Conservation (phyloP, 179 eudicot genomes). For the Kewa caespitosa region DNA sequence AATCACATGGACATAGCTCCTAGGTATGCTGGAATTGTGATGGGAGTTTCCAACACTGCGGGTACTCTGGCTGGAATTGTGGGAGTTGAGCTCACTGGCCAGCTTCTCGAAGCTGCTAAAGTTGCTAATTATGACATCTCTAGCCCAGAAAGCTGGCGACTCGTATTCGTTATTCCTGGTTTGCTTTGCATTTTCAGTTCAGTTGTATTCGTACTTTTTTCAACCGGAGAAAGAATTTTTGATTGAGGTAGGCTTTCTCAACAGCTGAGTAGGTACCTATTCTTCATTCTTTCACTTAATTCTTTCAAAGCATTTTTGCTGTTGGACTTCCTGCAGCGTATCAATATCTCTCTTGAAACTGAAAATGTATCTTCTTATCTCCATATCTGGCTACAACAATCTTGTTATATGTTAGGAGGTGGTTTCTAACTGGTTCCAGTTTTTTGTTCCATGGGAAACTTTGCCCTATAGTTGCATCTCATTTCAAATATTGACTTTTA, state of each 20-base stretch:
- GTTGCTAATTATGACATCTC: constrained; percentile 65
- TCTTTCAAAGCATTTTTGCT: constrained; percentile 2
- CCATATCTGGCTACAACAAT: constrained; percentile 10
- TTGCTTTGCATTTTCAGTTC: constrained; percentile 78
- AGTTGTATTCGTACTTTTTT: constrained; percentile 57
- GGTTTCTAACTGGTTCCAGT: not conserved
- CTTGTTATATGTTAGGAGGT: not conserved
- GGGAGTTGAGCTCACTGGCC: constrained; percentile 88
- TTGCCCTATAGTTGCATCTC: not conserved
- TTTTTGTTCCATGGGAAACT: not conserved
- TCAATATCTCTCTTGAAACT: constrained; percentile 2
- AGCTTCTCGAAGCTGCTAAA: constrained; percentile 89
- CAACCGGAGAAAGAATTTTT: constrained; percentile 88
- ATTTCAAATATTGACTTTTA: not conserved
- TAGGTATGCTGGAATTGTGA: constrained; percentile 88
- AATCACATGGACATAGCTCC: constrained; percentile 99
- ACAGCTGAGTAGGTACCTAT: constrained; percentile 6
- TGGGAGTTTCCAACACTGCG: constrained; percentile 96
- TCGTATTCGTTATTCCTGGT: constrained; percentile 79
- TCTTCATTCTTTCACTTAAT: constrained; percentile 11
- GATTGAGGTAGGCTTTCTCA: constrained; percentile 48
- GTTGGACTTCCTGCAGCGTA: not conserved
- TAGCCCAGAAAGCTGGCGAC: constrained; percentile 80
- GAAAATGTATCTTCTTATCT: constrained; percentile 3
- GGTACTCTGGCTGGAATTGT: constrained; percentile 93